Percentiles rank a stretch among this genome's conserved stretches.
phyloP scores from a whole-genome alignment of 140 eudicot species.

The Bidens hawaiensis region DNA sequence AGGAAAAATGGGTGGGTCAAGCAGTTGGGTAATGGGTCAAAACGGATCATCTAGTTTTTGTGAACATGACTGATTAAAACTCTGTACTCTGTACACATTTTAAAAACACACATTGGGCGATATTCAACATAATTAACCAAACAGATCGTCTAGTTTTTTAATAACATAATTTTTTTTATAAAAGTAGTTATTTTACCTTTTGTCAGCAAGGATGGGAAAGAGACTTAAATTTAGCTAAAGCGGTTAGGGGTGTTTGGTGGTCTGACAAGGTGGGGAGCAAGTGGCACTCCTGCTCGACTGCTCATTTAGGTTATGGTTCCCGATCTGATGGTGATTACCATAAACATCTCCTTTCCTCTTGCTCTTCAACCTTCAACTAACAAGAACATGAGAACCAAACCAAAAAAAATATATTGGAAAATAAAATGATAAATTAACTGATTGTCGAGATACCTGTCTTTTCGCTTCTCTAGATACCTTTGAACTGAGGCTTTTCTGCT shows the following conservation, averaged over 20 bases:
- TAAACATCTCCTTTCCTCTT: constrained; percentile 61
- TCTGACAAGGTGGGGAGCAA: constrained; percentile 46
- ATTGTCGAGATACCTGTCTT: constrained; percentile 51
- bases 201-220: constrained; percentile 38
- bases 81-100: background rate
- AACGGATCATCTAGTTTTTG: background rate
- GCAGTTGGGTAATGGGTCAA: background rate
- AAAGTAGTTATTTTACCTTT: constrained; percentile 37
- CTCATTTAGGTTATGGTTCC: constrained; percentile 33
- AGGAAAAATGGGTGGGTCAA: background rate
- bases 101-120: background rate
- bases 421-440: background rate
- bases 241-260: constrained; percentile 57
- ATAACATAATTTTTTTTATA: background rate
- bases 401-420: background rate
- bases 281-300: constrained; percentile 38
- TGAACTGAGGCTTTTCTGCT: constrained; percentile 83
- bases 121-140: background rate
- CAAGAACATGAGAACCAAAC: constrained; percentile 51
- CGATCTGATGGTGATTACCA: constrained; percentile 35
- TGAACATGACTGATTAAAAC: background rate
- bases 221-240: constrained; percentile 39
- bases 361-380: constrained; percentile 90
- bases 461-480: constrained; percentile 70
- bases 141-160: background rate